These are phyloP conservation scores for Dictyostelium intermedium DNA, from an alignment of 78 protist genomes.

Conservation along the genomic window DNA sequence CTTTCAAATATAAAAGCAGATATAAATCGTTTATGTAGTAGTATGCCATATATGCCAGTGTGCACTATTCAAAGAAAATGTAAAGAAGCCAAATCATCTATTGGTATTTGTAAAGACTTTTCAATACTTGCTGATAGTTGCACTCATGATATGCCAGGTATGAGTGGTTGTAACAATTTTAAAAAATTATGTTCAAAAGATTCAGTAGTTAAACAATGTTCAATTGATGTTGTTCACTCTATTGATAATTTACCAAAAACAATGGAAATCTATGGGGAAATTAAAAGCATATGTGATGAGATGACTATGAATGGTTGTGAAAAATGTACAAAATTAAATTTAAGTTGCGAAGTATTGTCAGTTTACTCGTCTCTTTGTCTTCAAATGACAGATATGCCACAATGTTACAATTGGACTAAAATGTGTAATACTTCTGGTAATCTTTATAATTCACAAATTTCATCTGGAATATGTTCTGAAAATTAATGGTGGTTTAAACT, in stretches of 20 bases:
- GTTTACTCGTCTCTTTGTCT: slow-evolving; percentile 37
- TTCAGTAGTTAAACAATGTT: slow-evolving; percentile 18
- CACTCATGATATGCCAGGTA: slow-evolving; percentile 40
- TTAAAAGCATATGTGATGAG: slow-evolving; percentile 14
- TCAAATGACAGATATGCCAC: slow-evolving; percentile 29
- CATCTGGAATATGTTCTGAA: background rate
- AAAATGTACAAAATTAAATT: background rate
- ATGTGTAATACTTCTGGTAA: background rate
- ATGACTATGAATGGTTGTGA: slow-evolving; percentile 35
- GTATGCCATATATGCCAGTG: slow-evolving; percentile 41
- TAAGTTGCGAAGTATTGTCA: background rate
- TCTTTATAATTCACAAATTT: background rate
- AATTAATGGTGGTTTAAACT: too few relatives aligned
- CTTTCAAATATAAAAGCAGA: background rate
- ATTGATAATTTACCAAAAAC: background rate
- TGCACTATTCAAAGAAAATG: slow-evolving; percentile 19
- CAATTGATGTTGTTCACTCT: background rate
- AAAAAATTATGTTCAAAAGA: background rate
- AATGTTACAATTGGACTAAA: slow-evolving; percentile 16
- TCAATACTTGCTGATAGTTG: slow-evolving; percentile 32
- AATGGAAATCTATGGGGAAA: background rate
- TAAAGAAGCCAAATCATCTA: background rate
- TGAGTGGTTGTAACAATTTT: slow-evolving; percentile 36
- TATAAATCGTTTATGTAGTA: slow-evolving; percentile 2
- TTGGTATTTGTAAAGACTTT: slow-evolving; percentile 17